Base-by-base conservation (phyloP, 2,329 filamentous ascomycete species). In the Cercospora citrullina region DNA sequence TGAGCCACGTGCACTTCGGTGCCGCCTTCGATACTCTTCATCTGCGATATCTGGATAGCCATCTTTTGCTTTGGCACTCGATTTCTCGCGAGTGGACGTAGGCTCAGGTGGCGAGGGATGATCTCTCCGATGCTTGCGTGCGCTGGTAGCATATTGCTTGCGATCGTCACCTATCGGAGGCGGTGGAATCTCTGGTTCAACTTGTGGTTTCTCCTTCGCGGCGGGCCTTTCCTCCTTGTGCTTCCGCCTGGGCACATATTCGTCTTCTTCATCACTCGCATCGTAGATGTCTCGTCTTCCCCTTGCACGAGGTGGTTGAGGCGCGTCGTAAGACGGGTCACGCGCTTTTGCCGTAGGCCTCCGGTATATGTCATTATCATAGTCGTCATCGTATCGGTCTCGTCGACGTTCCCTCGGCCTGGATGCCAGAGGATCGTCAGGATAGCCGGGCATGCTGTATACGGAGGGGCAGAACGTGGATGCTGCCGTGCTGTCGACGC, bases 241-340 rank as follows among this genome's bases (percentile, higher is more conserved):
- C 31, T 66, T 48, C 10, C 70, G 67, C n/a, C 70, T 59, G 9
- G 71, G 69, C 9, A 61, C 33, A 48, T 72, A 64, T 51, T 71
- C 67, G 42, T 75, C 73, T 48, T 75, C 73, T 60, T 76, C 75
- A 60, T 77, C 75, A 60, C 72, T 75, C 5, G 73, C 74, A 64
- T 76, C 73, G 66, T 76, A 77, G 3, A 65, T 70, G 39, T 74
- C 72, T 62, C 60, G 67, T 59, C 69, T 66, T 51, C 67, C 33
- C 2, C 65, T 63, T n/a, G 66, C 64, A 45, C 48, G 51, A 60
- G 62, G 66, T 9, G 69, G 60, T 39, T 60, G 66, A 21, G 68
- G 67, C 6, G 71, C 68, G 7, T 71, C 71, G 30, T 69, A 53
- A n/a, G 63, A 30, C 9, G 16, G 36, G 28, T 66, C 66, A 60